Conservation (phyloP, 2,329 filamentous ascomycete species). For the Ceratocystis papillata region DNA sequence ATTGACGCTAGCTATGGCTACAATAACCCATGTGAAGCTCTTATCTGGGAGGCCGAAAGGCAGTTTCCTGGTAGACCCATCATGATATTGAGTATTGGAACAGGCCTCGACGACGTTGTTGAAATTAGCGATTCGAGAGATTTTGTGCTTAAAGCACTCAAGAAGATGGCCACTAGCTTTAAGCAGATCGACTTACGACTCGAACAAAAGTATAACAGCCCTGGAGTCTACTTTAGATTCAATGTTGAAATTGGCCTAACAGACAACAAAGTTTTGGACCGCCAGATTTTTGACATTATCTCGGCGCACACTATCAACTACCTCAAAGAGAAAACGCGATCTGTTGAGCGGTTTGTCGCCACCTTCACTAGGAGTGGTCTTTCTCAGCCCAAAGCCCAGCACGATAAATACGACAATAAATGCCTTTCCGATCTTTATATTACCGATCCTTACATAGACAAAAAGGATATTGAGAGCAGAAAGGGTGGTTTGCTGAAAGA, state of each 20-base stretch:
- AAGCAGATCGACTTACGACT: background rate
- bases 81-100: conserved; percentile 28
- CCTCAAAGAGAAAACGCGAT: accelerated
- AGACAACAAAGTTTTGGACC: conserved; percentile 28
- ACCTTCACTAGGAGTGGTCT: no score
- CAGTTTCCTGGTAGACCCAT: conserved; percentile 26
- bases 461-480: no score
- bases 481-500: no score
- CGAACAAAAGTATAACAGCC: conserved; percentile 25
- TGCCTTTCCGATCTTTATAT: accelerated
- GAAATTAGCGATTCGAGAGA: conserved; percentile 21
- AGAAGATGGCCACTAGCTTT: background rate
- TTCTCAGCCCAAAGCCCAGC: no score
- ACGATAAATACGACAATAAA: no score
- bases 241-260: conserved; percentile 29
- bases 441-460: no score
- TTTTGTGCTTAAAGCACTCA: background rate
- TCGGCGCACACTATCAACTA: conserved; percentile 26
- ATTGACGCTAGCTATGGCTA: no score
- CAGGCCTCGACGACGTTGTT: conserved; percentile 27
- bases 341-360: no score
- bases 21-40: conserved; percentile 25
- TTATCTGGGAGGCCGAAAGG: conserved; percentile 29
- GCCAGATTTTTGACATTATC: conserved; percentile 27
- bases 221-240: conserved; percentile 27